Evolutionary conservation across 2,329 filamentous ascomycete species (phyloP).

Genomic region (Chalaropsis thielavioides): DNA sequence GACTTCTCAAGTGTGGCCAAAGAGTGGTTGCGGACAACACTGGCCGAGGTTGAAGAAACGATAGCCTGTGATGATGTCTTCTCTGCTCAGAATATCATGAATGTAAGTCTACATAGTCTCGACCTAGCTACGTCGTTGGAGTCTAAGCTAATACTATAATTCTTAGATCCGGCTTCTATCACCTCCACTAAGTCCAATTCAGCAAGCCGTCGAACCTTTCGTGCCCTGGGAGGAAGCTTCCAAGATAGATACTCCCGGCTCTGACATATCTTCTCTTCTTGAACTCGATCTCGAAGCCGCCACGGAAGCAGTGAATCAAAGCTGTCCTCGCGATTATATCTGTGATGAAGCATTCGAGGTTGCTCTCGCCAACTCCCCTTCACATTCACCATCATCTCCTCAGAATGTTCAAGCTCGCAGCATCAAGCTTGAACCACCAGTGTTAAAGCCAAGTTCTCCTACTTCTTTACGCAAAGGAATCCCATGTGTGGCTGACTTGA

Average conservation of each 20-base stretch:
- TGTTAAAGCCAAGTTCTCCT: not conserved
- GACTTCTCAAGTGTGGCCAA: not conserved
- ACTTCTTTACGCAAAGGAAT: not conserved
- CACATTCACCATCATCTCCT: not conserved
- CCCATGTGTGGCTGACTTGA: constrained; percentile 4
- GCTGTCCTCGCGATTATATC: not conserved
- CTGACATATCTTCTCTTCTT: constrained; percentile 11
- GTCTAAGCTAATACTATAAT: not conserved
- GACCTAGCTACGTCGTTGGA: not conserved
- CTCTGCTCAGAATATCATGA: not conserved
- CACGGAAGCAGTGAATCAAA: not conserved
- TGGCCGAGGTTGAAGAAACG: not conserved
- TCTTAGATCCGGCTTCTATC: constrained; percentile 9
- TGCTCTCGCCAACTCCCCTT: not conserved
- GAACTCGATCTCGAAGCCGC: constrained; percentile 9
- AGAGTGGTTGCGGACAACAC: not conserved
- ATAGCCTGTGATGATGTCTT: not conserved
- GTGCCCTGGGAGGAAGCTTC: constrained; percentile 10
- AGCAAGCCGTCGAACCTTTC: constrained; percentile 1
- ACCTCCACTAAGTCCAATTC: constrained; percentile 13
- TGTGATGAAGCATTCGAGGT: constrained; percentile 7
- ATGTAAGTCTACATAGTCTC: not conserved
- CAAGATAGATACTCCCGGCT: constrained; percentile 12
- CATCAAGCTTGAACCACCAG: constrained; percentile 10
- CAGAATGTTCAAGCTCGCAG: not conserved